phyloP scores from a whole-genome alignment of 768 basidiomycete species.

The Naganishia vishniacii region DNA sequence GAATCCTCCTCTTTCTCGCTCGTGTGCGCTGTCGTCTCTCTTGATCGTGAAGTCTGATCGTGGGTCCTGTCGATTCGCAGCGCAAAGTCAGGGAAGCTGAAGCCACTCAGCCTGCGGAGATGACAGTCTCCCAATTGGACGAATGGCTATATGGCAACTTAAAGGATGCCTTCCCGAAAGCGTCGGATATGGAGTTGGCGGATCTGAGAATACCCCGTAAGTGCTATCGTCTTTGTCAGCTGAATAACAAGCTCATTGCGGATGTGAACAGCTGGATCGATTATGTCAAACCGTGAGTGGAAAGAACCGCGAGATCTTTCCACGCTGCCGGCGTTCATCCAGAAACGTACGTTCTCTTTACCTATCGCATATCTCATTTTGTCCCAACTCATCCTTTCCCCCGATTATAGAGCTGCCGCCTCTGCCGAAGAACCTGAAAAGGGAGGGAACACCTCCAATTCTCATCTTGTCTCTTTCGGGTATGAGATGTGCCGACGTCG shows the following conservation, averaged over 20 bases:
- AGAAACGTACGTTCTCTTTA: slow-evolving; percentile 56
- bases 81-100: slow-evolving; percentile 20
- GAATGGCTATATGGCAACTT: slow-evolving; percentile 22
- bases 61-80: background rate
- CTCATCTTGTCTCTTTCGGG: slow-evolving; percentile 83
- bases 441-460: slow-evolving; percentile 76
- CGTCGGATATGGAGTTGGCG: slow-evolving; percentile 70
- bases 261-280: slow-evolving; percentile 61
- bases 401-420: slow-evolving; percentile 23
- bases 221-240: slow-evolving; percentile 34
- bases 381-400: background rate
- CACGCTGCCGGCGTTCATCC: slow-evolving; percentile 67
- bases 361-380: background rate
- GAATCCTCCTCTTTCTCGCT: background rate
- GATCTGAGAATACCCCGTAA: slow-evolving; percentile 73
- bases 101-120: slow-evolving; percentile 18
- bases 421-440: slow-evolving; percentile 67
- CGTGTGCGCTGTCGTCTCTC: background rate
- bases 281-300: slow-evolving; percentile 72
- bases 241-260: background rate
- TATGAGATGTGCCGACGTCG: slow-evolving; percentile 81
- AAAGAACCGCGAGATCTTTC: slow-evolving; percentile 66
- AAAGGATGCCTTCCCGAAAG: slow-evolving; percentile 60
- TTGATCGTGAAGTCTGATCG: background rate
- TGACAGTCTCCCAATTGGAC: slow-evolving; percentile 19